Conservation (phyloP, 352 stramenopile species). For the Phytopythium sindhum region DNA sequence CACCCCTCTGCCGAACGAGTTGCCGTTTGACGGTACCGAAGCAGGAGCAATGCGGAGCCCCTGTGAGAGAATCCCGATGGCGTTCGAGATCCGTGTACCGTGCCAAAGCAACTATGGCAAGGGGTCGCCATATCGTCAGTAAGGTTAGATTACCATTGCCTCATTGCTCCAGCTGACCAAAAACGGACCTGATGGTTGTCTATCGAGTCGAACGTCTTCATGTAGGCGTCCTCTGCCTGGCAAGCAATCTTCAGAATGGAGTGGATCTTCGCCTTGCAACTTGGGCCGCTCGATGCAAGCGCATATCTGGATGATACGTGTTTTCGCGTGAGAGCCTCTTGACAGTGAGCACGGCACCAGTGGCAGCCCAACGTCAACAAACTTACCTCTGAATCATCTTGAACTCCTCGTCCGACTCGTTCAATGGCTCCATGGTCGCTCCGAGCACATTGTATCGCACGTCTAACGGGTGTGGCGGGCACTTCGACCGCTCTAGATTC, state of each 20-base stretch:
- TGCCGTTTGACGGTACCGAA: conserved; percentile 61
- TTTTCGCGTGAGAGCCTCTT: background rate
- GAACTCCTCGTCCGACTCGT: conserved; percentile 37
- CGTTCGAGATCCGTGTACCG: conserved; percentile 51
- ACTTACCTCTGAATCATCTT: conserved; percentile 46
- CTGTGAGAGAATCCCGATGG: conserved; percentile 64
- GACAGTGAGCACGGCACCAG: background rate
- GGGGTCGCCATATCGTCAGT: background rate
- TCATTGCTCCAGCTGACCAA: too few species aligned
- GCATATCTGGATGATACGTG: conserved; percentile 31
- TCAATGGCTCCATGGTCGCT: conserved; percentile 38
- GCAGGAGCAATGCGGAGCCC: conserved; percentile 67
- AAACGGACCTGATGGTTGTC: conserved; percentile 49
- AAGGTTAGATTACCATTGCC: background rate
- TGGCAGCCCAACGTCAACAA: background rate
- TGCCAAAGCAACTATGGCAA: conserved; percentile 51
- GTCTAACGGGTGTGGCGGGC: conserved; percentile 36
- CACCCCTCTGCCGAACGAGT: conserved; percentile 71
- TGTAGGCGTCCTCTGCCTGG: conserved; percentile 37
- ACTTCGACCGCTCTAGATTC: background rate
- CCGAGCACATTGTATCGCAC: conserved; percentile 52
- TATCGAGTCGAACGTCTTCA: conserved; percentile 30
- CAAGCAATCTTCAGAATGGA: conserved; percentile 50
- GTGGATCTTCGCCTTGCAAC: conserved; percentile 22
- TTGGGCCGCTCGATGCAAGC: conserved; percentile 32